These are phyloP conservation scores for Orbilia ellipsospora DNA, from an alignment of 2,329 filamentous ascomycete species.

Conservation along the genomic window DNA sequence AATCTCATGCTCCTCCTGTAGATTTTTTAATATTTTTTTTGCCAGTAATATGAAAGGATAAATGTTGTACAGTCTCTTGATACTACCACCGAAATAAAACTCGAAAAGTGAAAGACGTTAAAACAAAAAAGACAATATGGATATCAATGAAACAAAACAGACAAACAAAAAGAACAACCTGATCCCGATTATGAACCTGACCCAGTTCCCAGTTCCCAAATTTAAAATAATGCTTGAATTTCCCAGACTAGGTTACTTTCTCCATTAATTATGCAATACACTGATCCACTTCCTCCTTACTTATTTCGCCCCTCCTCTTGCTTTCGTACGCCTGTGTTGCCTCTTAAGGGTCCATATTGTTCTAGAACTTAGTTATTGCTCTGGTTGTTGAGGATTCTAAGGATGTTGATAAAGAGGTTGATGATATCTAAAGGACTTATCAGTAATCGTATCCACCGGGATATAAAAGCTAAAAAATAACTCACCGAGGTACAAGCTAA, in stretches of 20 bases:
- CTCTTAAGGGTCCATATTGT: neutral
- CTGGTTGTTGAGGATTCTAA: conserved; percentile 96
- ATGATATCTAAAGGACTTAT: conserved; percentile 74
- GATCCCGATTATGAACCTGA: neutral
- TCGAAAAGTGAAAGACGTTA: neutral
- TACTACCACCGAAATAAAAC: neutral
- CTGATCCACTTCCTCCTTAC: neutral
- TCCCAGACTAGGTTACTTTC: neutral
- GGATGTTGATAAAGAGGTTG: conserved; percentile 95
- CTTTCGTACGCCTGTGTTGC: neutral
- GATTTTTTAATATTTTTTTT: neutral
- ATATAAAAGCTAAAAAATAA: neutral
- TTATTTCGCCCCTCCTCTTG: neutral
- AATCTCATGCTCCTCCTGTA: neutral
- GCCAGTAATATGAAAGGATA: no score
- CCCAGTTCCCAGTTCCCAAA: neutral
- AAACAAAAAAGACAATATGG: neutral
- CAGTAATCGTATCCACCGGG: neutral
- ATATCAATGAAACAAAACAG: conserved; percentile 10
- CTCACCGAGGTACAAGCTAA: conserved; percentile 81
- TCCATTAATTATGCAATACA: conserved; percentile 2
- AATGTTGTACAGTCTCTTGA: conserved; percentile 11
- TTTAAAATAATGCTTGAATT: neutral
- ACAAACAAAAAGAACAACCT: neutral
- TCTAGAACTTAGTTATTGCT: conserved; percentile 77